Base-by-base conservation (phyloP, 73 alveolate genomes). In the Stentor roeselii region DNA sequence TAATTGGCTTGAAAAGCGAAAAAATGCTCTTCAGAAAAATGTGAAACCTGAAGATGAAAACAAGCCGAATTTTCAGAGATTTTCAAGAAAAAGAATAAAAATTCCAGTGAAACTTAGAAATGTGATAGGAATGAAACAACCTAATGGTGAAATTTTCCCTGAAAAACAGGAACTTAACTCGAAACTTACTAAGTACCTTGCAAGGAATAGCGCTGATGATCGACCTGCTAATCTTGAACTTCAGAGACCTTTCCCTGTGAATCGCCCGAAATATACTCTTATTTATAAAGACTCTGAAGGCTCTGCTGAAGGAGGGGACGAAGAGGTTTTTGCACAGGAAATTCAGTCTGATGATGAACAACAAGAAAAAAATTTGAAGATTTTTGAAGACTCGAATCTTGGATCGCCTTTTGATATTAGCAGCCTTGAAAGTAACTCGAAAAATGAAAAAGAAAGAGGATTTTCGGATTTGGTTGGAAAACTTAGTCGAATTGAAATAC, bases 1-100 rank as follows among this genome's bases (percentile, higher is more conserved):
- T 27, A 67, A 67, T 15, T 67, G 80, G 80, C 80, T 67, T 67
- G 80, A 67, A 30, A 67, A 67, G 14, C 21, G 80, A 67, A 67
- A 32, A 1, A 32, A 21, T 3, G 42, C 80, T 21, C 27, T 27
- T 27, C 15, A 36, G 21, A 34, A n/a, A 67, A n/a, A 32, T 11
- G 11, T 67, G 37, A 67, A 0, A 34, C 27, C 50, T 30, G 41
- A 67, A n/a, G 50, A 67, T 21, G 37, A 32, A n/a, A 27, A 14
- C 14, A 40, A 67, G 41, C 50, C 80, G 34, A 67, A 67, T 1
- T 67, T 21, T 40, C 37, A 67, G 11, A 21, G 80, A 21, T 15
- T 30, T 34, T 21, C 41, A 30, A n/a, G 37, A n/a, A 67, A 21
- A 40, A n/a, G 42, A 21, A n/a, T 67, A 50, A 6, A 21, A 11